These are phyloP conservation scores for Wickerhamiella parazyma DNA, from an alignment of 805 yeast genomes.

Conservation along the genomic window DNA sequence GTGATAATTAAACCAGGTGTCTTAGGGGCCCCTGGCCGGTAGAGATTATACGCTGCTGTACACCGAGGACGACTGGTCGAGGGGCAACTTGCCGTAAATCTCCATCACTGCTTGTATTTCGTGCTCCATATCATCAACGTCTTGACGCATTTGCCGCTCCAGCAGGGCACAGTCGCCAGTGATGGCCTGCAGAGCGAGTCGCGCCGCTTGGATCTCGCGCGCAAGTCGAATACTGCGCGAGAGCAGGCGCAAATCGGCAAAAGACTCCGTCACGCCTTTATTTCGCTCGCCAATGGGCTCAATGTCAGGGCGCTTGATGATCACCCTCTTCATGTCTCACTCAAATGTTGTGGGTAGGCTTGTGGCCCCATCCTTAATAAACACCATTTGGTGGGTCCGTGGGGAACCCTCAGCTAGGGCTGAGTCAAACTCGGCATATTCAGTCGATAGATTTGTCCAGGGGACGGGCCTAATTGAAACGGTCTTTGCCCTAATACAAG, in stretches of 20 bases:
- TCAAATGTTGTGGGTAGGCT: background rate
- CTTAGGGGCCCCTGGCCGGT: no score
- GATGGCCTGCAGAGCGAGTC: background rate
- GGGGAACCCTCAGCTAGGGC: no score
- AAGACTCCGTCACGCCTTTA: background rate
- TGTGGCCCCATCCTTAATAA: no score
- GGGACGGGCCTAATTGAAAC: no score
- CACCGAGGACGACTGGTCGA: no score
- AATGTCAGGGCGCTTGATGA: background rate
- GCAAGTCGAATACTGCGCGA: background rate
- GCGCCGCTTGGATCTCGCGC: background rate
- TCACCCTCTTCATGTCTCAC: background rate
- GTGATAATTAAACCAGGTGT: no score
- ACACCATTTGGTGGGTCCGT: no score
- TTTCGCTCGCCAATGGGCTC: background rate
- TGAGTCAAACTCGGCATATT: no score
- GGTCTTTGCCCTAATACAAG: no score
- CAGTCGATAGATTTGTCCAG: no score
- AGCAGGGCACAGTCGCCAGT: background rate
- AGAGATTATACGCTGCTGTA: no score
- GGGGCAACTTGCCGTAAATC: no score
- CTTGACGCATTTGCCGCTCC: background rate
- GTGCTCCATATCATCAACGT: background rate
- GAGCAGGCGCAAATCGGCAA: background rate
- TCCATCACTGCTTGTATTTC: background rate